Evolutionary conservation across 768 basidiomycete species (phyloP), one percentile per base, ranked within the genome.

Genomic region (Hygrocybe coccinea): DNA sequence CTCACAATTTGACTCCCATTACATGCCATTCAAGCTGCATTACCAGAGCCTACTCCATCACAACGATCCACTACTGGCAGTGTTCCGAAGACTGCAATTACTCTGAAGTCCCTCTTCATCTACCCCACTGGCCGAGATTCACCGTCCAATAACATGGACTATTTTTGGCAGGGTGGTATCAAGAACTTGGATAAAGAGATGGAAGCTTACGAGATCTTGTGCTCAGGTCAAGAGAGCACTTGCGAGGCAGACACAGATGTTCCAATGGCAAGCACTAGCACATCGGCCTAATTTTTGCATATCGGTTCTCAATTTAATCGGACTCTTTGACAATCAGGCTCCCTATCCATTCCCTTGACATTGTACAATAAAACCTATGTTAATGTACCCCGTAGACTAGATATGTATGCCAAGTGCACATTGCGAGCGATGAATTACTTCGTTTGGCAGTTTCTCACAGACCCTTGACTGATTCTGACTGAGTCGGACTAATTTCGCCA

Each of bases 141-240:
- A 48, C 38, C 57, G 35, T 50, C 24, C 29, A 54, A 55, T 9
- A 55, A 55, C 25, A 59, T 61, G 55, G 55, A 56, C 39, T 49
- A 15, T 11, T 61, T 59, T 48, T 62, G 58, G 61, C 56, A 34
- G 41, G 58, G 58, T 29, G 61, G 61, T 29, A 50, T 62, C 51
- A 37, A 52, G 56, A 62, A 62, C 37, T 45, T 62, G 44, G 58
- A 59, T 39, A 57, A 57, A 11, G 61, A 62, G 29, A 39, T 59
- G 58, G 56, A 59, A 55, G 61, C 58, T 44, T 57, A 59, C 25
- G 58, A 62, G 41, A 46, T 62, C 37, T 38, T 62, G 24, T 55
- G 24, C 41, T 29, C 29, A 3, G 29, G 41, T 19, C 52, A 55
- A 11, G 29, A 48, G 38, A 37, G 14, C 19, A 15, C 17, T 39